These are phyloP conservation scores for Cystobasidium slooffiae DNA, from an alignment of 1,284 basidiomycete species.

Conservation along the genomic window DNA sequence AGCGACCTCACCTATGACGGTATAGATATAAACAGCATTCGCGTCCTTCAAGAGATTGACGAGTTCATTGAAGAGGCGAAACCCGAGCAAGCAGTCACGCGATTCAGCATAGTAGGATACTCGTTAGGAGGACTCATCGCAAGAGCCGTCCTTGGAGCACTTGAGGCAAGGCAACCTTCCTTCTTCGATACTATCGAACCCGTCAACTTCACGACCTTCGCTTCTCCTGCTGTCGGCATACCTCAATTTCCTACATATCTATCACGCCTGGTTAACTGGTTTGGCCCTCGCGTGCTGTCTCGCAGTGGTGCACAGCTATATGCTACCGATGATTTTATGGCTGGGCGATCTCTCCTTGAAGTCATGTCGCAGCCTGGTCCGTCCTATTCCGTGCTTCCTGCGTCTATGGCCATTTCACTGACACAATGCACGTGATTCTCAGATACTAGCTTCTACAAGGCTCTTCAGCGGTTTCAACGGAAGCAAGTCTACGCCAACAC, in stretches of 20 bases:
- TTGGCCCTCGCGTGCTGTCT: conserved; percentile 77
- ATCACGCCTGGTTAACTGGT: conserved; percentile 64
- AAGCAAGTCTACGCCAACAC: conserved; percentile 84
- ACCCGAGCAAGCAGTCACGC: conserved; percentile 25
- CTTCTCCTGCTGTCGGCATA: conserved; percentile 71
- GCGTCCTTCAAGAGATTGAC: conserved; percentile 67
- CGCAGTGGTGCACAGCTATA: conserved; percentile 83
- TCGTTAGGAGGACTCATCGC: conserved; percentile 78
- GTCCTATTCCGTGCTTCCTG: conserved; percentile 52
- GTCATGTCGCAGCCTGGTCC: conserved; percentile 80
- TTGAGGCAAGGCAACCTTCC: conserved; percentile 64
- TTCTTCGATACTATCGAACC: conserved; percentile 72
- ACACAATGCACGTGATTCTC: conserved; percentile 56
- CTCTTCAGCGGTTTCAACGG: conserved; percentile 69
- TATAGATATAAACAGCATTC: conserved; percentile 73
- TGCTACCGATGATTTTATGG: conserved; percentile 69
- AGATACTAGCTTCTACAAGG: conserved; percentile 72
- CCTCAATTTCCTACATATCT: conserved; percentile 63
- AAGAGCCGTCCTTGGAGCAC: conserved; percentile 74
- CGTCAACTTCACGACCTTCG: conserved; percentile 78
- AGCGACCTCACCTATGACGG: conserved; percentile 72
- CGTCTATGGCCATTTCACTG: conserved; percentile 35
- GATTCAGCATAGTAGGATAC: conserved; percentile 60
- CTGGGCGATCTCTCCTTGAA: conserved; percentile 72
- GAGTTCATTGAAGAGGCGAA: conserved; percentile 33